Base-by-base conservation (phyloP, 2,329 filamentous ascomycete genomes). In the Cordyceps javanica region DNA sequence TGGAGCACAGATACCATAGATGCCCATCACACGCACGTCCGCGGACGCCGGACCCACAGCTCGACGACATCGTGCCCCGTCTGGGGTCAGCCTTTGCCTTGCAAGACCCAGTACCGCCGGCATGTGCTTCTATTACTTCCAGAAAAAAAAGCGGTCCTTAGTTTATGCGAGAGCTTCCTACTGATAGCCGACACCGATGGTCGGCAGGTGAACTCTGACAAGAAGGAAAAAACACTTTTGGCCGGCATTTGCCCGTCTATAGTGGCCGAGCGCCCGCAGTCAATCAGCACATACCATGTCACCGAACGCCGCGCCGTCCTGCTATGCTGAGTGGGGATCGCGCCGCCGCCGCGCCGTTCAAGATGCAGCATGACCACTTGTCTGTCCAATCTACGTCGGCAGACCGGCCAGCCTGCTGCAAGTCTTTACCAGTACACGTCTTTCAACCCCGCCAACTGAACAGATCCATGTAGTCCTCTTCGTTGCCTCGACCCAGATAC, bases 1-100 rank as follows among this genome's bases (percentile, higher is more conserved):
- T n/a, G n/a, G 11, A 55, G 11, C 38, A 53, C 25, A 32, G 30
- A 28, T 42, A 21, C 7, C 39, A n/a, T n/a, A n/a, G n/a, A n/a
- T n/a, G n/a, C n/a, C n/a, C n/a, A 54, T 36, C 21, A 11, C 13
- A 11, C 52, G 52, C 41, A 25, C 21, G 52, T 28, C 52, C 52
- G 52, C 52, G 52, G 52, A 45, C 41, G 41, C 52, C 52, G 52
- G 52, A 32, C 52, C 52, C 52, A 41, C 51, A 46, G 1, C 50
- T 9, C 28, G 9, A 46, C 52, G 41, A 21, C 51, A 41, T 41
- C 41, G 41, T 36, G 14, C n/a, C n/a, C n/a, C n/a, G n/a, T n/a
- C 30, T 38, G 51, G 39, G 51, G 16, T 8, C 13, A 30, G 16
- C 16, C 25, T 30, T n/a, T n/a, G n/a, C n/a, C n/a, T n/a, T n/a